Evolutionary conservation across 2,329 filamentous ascomycete species (phyloP).

Genomic region (Aciculosporium take): DNA sequence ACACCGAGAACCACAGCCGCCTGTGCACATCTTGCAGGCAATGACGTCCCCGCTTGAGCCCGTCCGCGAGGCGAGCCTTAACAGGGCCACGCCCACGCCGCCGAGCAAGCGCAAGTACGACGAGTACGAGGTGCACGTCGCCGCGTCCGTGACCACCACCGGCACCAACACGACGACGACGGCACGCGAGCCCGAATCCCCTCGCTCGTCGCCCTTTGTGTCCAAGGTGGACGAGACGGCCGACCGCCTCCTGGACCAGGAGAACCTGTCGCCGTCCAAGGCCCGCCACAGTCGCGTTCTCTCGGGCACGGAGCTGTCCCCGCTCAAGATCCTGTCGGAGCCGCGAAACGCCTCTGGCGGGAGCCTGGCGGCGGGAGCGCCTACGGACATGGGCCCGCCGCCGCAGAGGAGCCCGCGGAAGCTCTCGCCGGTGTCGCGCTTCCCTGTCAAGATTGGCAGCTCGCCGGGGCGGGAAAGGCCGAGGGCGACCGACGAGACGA

Average conservation of each 20-base stretch:
- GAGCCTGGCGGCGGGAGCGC: constrained; percentile 4
- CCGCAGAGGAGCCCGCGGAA: constrained; percentile 30
- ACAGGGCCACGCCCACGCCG: constrained; percentile 22
- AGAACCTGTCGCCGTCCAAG: constrained; percentile 34
- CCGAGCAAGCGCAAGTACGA: constrained; percentile 16
- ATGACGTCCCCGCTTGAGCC: constrained; percentile 29
- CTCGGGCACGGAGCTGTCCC: constrained; percentile 42
- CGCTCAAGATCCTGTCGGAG: constrained; percentile 39
- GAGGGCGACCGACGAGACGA: constrained; percentile 19
- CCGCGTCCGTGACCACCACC: constrained; percentile 5
- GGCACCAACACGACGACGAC: too few relatives aligned
- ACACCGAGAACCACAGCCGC: not conserved
- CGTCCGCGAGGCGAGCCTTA: constrained; percentile 23
- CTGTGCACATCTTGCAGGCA: constrained; percentile 1
- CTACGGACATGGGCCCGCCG: constrained; percentile 7
- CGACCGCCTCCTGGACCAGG: constrained; percentile 25
- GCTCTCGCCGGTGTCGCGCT: constrained; percentile 40
- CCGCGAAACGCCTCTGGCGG: constrained; percentile 14
- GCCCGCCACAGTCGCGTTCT: constrained; percentile 39
- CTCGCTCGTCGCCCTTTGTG: constrained; percentile 16
- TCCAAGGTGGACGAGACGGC: constrained; percentile 19
- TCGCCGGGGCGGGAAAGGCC: constrained; percentile 12
- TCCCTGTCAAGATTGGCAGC: constrained; percentile 42
- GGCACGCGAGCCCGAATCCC: not conserved
- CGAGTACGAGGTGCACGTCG: constrained; percentile 20